These are phyloP conservation scores for Trichoderma endophyticum DNA, from an alignment of 2,329 filamentous ascomycete species.

Conservation along the genomic window DNA sequence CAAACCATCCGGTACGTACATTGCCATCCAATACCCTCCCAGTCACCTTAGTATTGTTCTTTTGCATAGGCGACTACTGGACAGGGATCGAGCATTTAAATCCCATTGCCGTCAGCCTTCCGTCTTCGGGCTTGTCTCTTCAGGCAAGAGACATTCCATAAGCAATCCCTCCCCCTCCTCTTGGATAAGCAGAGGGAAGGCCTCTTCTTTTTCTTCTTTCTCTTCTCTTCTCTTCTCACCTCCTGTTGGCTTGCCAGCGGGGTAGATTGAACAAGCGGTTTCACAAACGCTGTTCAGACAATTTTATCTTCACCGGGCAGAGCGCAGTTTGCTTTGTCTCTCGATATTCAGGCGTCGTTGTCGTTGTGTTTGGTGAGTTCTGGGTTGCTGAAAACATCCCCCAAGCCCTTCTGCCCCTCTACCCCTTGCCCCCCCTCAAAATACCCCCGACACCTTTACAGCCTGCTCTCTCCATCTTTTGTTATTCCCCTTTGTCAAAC, in stretches of 20 bases:
- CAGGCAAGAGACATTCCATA: background rate
- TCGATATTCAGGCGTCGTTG: background rate
- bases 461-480: background rate
- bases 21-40: background rate
- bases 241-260: background rate
- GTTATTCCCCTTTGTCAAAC: background rate
- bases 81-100: constrained; percentile 12
- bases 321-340: background rate
- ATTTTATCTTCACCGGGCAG: background rate
- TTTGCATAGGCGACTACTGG: background rate
- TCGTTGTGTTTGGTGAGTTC: constrained; percentile 12
- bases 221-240: background rate
- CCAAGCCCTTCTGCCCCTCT: background rate
- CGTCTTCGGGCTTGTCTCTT: background rate
- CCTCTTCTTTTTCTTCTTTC: background rate
- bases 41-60: constrained; percentile 7
- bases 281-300: background rate
- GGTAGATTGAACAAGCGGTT: background rate
- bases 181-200: background rate
- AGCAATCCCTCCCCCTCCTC: constrained; percentile 2
- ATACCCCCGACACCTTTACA: background rate
- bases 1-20: constrained; percentile 5
- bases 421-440: background rate
- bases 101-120: constrained; percentile 1
- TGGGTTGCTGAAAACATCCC: background rate